phyloP scores from a whole-genome alignment of 1,139 yeast genomes.

The Kluyveromyces sp. region DNA sequence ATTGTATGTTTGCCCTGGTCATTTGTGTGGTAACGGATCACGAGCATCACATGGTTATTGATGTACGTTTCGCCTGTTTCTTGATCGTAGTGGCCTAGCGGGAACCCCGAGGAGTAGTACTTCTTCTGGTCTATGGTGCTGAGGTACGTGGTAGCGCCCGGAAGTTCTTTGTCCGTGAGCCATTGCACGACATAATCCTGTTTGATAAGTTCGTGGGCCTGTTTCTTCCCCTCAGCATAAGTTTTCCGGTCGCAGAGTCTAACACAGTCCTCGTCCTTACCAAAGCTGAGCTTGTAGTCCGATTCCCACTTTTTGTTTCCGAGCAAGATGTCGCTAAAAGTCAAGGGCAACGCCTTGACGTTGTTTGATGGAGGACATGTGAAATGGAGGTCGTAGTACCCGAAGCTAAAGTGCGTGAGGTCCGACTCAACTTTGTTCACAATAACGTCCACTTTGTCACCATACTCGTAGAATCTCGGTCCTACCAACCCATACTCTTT shows the following conservation, averaged over 20 bases:
- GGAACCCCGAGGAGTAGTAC: constrained; percentile 83
- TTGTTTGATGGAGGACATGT: constrained; percentile 61
- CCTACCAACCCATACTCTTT: constrained; percentile 19
- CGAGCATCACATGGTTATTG: constrained; percentile 76
- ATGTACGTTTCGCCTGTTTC: constrained; percentile 48
- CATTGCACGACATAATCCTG: constrained; percentile 76
- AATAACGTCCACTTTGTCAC: constrained; percentile 59
- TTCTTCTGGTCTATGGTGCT: constrained; percentile 52
- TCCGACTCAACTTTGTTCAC: constrained; percentile 79
- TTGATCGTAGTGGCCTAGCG: constrained; percentile 58
- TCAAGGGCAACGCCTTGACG: constrained; percentile 54
- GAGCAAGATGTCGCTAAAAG: constrained; percentile 67
- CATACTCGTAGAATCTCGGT: constrained; percentile 31
- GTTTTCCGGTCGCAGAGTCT: constrained; percentile 60
- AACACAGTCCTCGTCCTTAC: constrained; percentile 55
- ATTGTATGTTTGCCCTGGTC: constrained; percentile 45
- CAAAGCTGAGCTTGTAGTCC: constrained; percentile 55
- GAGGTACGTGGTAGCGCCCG: constrained; percentile 82
- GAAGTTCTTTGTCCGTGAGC: constrained; percentile 68
- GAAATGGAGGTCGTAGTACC: constrained; percentile 71
- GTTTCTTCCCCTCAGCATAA: constrained; percentile 40
- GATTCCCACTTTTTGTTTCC: constrained; percentile 80
- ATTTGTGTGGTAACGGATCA: constrained; percentile 64
- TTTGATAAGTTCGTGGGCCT: constrained; percentile 56
- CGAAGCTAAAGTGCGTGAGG: constrained; percentile 66